Base-by-base conservation (phyloP, 148 eudicot species). In the Rhododendron henanense region DNA sequence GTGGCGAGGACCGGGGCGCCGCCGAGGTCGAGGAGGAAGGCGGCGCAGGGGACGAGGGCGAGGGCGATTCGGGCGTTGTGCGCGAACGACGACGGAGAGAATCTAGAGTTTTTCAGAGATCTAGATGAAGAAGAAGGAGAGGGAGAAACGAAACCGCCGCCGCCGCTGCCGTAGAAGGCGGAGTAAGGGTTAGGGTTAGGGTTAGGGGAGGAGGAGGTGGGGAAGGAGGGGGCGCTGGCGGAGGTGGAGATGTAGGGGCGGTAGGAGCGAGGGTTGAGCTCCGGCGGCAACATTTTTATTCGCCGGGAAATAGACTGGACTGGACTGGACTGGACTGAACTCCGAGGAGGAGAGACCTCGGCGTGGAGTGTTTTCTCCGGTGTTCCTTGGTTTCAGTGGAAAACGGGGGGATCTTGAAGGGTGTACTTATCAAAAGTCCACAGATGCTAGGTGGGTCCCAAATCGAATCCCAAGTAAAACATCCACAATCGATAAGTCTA, bases 21-120 rank as follows among this genome's bases (percentile, higher is more conserved):
- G 63, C 99, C 99, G 37, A 96, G 97, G 92, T 96, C 99, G 35
- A 96, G 90, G 53, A 96, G 96, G 84, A 96, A 91, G 33, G 90
- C 93, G 69, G 94, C 97, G 86, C 90, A 93, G 2, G 99, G 99
- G 25, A 91, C 90, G 0, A 96, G 94, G 4, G 94, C 97, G 35
- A 92, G 37, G 47, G 96, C 96, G 85, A 96, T 90, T 37, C 97
- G 88, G 82, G 81, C 85, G 86, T 96, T 96, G 92, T 96, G 91
- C 47, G 85, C 53, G 87, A 95, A 94, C 3, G 90, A 53, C 0
- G 98, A 88, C 2, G 94, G 92, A 0, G 91, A 81, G 83, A 90
- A 90, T 39, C 97, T 88, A 6, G 94, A 86, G 28, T 88, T 87
- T 87, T 85, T 90, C 47, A 88, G 88, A 57, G 91, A 89, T 81